Evolutionary conservation across 2,329 filamentous ascomycete species (phyloP).

Genomic region (Colletotrichum tanaceti): DNA sequence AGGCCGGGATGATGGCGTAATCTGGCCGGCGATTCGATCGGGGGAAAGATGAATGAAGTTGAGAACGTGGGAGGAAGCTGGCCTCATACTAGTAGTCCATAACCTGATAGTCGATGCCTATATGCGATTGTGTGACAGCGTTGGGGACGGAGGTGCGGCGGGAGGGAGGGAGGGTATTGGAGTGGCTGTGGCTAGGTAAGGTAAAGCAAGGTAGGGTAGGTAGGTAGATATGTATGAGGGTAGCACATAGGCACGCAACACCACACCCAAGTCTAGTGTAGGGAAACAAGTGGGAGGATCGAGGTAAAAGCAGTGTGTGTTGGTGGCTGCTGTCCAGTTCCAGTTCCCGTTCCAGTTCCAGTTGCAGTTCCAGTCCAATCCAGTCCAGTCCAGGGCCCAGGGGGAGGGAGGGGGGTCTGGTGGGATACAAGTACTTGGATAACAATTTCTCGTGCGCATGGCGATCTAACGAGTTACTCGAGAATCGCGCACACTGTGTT

Average conservation of each 20-base stretch:
- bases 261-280: too few relatives aligned
- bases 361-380: too few relatives aligned
- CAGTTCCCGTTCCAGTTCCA: too few relatives aligned
- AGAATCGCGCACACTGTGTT: conserved; percentile 32
- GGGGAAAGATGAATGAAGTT: not conserved
- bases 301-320: not conserved
- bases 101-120: not conserved
- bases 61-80: not conserved
- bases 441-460: conserved; percentile 28
- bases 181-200: not conserved
- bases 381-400: too few relatives aligned
- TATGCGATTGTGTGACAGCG: not conserved
- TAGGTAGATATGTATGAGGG: too few relatives aligned
- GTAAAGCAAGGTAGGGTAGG: too few relatives aligned
- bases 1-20: not conserved
- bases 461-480: conserved; percentile 13
- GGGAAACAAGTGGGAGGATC: conserved; percentile 1
- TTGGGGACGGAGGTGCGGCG: not conserved
- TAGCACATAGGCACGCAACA: not conserved
- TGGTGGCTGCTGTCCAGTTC: too few relatives aligned
- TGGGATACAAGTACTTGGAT: conserved; percentile 20
- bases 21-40: conserved; percentile 15
- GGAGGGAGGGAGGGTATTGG: not conserved
- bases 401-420: not conserved
- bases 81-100: conserved; percentile 17